Evolutionary conservation across 2,329 filamentous ascomycete genomes (phyloP), one percentile per base, ranked within the genome.

Genomic region (Ophiostoma angusticollis): DNA sequence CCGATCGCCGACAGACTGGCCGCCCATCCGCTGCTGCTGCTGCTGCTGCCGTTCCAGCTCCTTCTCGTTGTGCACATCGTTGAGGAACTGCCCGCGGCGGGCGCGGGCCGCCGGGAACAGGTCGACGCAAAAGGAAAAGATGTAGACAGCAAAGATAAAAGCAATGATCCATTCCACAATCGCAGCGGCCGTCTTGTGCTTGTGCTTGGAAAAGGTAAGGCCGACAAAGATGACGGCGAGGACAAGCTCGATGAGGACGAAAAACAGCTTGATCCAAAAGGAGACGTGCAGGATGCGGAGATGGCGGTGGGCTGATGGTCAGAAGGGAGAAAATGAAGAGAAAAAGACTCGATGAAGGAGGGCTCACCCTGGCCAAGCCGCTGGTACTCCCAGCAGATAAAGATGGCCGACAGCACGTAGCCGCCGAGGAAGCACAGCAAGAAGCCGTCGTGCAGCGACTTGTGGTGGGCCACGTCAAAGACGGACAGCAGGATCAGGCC

Each of bases 311-410:
- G 80, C 68, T 74, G 45, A 34, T 14, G 12, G 38, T 21, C 4
- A 38, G 31, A n/a, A 21, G 13, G n/a, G 29, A 29, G n/a, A n/a
- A 9, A 5, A 31, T 39, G 40, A 40, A 29, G 3, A 6, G 18
- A 13, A 9, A 33, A 25, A 12, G 23, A 9, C 24, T 18, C 9
- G 23, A 6, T 24, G 33, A 31, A 16, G 9, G 14, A 27, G 31
- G 24, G 62, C 69, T 39, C 58, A 74, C 72, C 79, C 38, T 80
- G 76, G 19, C 86, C 85, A 1, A 96, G 70, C 3, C 84, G 78
- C 52, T 91, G 80, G 58, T 93, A 95, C 58, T 95, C 86, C 63
- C 75, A 78, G 64, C 87, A 95, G 48, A 89, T 81, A 59, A 87
- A 89, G 49, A 95, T 70, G 40, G 89, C 87, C 5, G 79, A 84